phyloP scores from a whole-genome alignment of 2,329 filamentous ascomycete species.

The Penicillium corylophilum region DNA sequence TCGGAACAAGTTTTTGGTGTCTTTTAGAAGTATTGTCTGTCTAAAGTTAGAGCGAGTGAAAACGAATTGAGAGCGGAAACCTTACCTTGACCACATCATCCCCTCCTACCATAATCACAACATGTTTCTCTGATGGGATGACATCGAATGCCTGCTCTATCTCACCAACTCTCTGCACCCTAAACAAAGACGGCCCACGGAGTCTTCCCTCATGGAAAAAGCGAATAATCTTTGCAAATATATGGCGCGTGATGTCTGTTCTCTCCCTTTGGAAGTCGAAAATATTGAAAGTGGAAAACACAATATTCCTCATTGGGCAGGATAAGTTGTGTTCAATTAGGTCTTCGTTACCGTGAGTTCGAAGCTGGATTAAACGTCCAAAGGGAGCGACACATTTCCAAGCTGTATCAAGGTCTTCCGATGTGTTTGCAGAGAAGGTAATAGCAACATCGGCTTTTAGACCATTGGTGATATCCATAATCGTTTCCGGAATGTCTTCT shows the following conservation, averaged over 20 bases:
- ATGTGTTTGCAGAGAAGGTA: conserved; percentile 1
- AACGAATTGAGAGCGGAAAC: background rate
- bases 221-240: conserved; percentile 12
- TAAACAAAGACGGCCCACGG: background rate
- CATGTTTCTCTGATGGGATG: background rate
- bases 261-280: conserved; percentile 9
- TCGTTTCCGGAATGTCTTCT: background rate
- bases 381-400: conserved; percentile 26
- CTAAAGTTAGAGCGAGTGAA: background rate
- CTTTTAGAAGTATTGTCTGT: background rate
- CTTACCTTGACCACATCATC: background rate
- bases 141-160: conserved; percentile 12
- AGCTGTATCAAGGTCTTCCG: background rate
- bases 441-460: conserved; percentile 18
- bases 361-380: conserved; percentile 34
- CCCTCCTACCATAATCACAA: conserved; percentile 3
- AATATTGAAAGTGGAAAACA: conserved; percentile 17
- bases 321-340: background rate
- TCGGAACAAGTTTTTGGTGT: background rate
- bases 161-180: conserved; percentile 10
- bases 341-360: conserved; percentile 10
- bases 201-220: conserved; percentile 17
- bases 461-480: conserved; percentile 5
- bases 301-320: conserved; percentile 4
- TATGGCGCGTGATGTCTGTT: background rate